These are phyloP conservation scores for Aspergillus ellipticus DNA, from an alignment of 495 filamentous ascomycete species.

Conservation along the genomic window DNA sequence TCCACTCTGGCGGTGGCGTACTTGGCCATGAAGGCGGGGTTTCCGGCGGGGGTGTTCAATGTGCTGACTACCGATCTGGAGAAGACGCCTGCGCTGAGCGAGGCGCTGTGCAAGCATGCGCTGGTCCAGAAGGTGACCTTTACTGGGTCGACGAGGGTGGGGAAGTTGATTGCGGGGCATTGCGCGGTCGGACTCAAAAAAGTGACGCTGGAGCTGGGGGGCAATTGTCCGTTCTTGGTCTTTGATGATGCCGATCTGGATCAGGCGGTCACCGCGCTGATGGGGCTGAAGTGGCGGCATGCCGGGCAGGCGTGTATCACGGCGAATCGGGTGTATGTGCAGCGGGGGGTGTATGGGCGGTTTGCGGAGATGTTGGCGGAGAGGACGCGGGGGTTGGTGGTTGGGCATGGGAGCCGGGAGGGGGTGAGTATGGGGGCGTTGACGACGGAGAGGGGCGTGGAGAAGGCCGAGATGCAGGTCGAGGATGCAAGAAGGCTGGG, in stretches of 20 bases:
- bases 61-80: constrained; percentile 54
- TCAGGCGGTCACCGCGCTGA: constrained; percentile 55
- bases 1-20: constrained; percentile 51
- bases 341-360: constrained; percentile 51
- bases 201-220: constrained; percentile 67
- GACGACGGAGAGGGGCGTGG: constrained; percentile 59
- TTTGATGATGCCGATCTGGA: constrained; percentile 72
- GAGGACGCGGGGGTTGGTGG: constrained; percentile 51
- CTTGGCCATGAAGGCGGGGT: constrained; percentile 51
- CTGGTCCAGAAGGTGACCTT: constrained; percentile 71
- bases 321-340: constrained; percentile 69
- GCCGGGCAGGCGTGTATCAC: constrained; percentile 72
- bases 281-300: constrained; percentile 63
- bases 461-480: constrained; percentile 59
- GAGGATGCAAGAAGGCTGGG: constrained; percentile 60
- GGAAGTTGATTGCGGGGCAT: constrained; percentile 57
- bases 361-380: constrained; percentile 54
- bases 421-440: constrained; percentile 65
- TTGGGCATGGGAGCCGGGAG: constrained; percentile 59
- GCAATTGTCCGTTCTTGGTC: constrained; percentile 71
- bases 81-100: constrained; percentile 61
- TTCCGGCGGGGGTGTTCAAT: constrained; percentile 55
- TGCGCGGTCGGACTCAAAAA: constrained; percentile 66
- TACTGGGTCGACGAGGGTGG: constrained; percentile 65
- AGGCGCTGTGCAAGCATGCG: constrained; percentile 61